Base-by-base conservation (phyloP, 2,329 filamentous ascomycete species). In the Diaporthe vaccinii region DNA sequence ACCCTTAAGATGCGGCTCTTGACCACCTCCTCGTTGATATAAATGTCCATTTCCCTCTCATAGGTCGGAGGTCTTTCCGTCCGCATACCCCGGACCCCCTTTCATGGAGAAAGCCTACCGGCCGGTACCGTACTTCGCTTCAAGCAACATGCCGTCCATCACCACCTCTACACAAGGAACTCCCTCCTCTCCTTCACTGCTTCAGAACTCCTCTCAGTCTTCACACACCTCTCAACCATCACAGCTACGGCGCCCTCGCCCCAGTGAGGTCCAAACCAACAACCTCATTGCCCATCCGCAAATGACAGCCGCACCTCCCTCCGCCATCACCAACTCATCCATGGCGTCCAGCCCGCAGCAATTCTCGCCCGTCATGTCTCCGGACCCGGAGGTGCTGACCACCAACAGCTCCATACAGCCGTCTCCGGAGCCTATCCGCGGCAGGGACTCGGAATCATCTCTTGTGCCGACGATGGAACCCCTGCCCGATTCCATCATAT, bases 321-420 rank as follows among this genome's bases (percentile, higher is more conserved):
- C 90, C 49, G 87, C 89, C 76, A 85, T 90, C 78, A 91, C 89
- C 84, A 85, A 86, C 73, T 91, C 90, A 25, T 89, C 90, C 39
- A 84, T 88, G 74, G 86, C 89, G 57, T 90, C 90, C 73, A 89
- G 85, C 80, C 89, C 89, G 20, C 86, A 86, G 74, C 87, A 90
- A 78, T 85, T 85, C 75, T 92, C 91, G 6, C 90, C 91, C 72
- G 84, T 88, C 80, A 87, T 91, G 86, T 89, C 89, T 51, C 88
- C 90, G 17, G 88, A 90, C 31, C 84, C 86, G 2, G 83, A 86
- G 49, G 83, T 88, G 61, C 84, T 89, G 77, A 90, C 89, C 74
- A 89, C 87, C 72, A 90, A 88, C 82, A 91, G 89, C 81, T 94
- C 92, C 14, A 84, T 93, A 74, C 91, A 93, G 80, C 88, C 88